Base-by-base conservation (phyloP, 768 basidiomycete genomes). In the Termitomyces sp. region DNA sequence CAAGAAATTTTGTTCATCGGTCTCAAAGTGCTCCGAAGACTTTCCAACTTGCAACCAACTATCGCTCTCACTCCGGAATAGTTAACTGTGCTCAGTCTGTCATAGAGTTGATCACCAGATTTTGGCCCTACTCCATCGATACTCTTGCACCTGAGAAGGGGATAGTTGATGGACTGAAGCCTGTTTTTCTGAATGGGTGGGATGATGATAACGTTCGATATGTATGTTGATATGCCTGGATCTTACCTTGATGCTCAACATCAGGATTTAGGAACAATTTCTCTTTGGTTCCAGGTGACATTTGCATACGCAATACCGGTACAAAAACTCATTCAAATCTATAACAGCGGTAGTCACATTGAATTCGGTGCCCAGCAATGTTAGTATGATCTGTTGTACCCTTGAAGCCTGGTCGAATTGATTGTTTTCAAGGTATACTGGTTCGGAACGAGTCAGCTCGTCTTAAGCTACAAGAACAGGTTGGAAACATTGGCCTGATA, bases 11-110 rank as follows among this genome's bases (percentile, higher is more conserved):
- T 9, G 2, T 25, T 5, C 49, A 40, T 19, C 46, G 19, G 19
- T 17, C 56, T 16, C 54, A 60, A 43, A 54, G 32, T 29, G 41
- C 59, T 25, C 66, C 68, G 3, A 65, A 57, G 25, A 72, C 75
- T 0, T 90, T 90, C 63, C 82, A 85, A 59, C 74, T 91, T 0
- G 69, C 78, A 0, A 71, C 79, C 48, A 90, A 90, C 63, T 89
- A 87, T 62, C 80, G 89, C 5, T 89, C 86, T 0, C 86, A 89
- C 63, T 80, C 79, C 0, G 89, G 89, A 2, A 90, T 90, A 42
- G 83, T 90, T n/a, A 75, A 84, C 45, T 87, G 85, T 61, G 89
- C 89, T 0, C 80, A 84, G 51, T 80, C 79, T 0, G 70, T 89
- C 25, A 79, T 90, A 4, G 78, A 83, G n/a, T 68, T 90, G 1